Evolutionary conservation across 306 rosid genomes (phyloP).

Genomic region (Dryas drummondii): DNA sequence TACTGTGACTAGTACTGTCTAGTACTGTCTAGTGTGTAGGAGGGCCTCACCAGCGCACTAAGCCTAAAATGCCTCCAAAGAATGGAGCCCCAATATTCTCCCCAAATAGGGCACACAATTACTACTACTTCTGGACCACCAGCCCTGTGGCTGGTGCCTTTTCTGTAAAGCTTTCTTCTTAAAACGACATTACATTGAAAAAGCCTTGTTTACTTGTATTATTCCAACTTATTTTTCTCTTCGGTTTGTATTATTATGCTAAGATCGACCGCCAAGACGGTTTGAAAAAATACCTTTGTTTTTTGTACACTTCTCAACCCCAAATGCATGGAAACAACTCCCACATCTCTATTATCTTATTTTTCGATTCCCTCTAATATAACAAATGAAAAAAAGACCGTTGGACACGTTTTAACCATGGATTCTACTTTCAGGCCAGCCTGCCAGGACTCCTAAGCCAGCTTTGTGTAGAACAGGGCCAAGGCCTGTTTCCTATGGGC

Average conservation of each 20-base stretch:
- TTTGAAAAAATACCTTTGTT: too few species aligned
- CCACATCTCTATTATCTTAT: too few species aligned
- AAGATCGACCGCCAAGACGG: too few species aligned
- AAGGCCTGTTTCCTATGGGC: background rate
- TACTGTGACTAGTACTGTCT: background rate
- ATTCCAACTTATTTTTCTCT: background rate
- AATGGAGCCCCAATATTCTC: conserved; percentile 10
- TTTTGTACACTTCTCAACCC: too few species aligned
- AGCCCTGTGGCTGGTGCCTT: background rate
- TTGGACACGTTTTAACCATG: background rate
- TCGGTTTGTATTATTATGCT: background rate
- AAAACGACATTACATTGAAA: background rate
- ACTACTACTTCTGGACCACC: background rate
- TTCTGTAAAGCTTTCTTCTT: background rate
- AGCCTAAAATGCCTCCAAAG: background rate
- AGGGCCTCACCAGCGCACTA: conserved; percentile 22
- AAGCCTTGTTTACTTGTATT: background rate
- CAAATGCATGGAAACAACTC: too few species aligned
- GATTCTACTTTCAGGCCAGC: background rate
- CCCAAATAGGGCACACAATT: conserved; percentile 11
- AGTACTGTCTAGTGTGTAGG: background rate
- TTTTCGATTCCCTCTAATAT: too few species aligned
- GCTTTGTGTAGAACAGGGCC: background rate
- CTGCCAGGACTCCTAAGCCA: background rate
- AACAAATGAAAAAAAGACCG: too few species aligned